Conservation (phyloP, 2,329 filamentous ascomycete species). For the Cytospora paraplurivora region DNA sequence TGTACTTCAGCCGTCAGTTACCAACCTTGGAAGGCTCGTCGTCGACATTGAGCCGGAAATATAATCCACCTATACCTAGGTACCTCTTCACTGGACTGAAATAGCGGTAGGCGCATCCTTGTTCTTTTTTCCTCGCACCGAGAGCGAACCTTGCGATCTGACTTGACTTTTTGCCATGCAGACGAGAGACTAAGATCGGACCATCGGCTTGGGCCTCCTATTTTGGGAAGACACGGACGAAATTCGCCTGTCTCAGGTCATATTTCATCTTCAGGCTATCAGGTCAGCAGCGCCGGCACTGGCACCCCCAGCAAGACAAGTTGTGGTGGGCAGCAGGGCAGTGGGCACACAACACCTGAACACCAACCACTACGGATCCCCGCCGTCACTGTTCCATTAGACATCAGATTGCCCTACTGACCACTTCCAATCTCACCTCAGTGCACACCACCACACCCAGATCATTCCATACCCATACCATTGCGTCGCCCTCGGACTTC, state of each 20-base stretch:
- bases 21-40: constrained; percentile 4
- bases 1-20: constrained; percentile 9
- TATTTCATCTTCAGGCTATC: constrained; percentile 18
- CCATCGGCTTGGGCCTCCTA: constrained; percentile 8
- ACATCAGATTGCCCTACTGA: constrained; percentile 16
- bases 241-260: constrained; percentile 13
- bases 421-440: constrained; percentile 10
- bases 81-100: neutral
- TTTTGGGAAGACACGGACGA: neutral
- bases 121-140: neutral
- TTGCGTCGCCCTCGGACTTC: neutral
- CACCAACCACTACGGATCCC: constrained; percentile 6
- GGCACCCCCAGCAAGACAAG: constrained; percentile 14
- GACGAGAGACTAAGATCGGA: constrained; percentile 15
- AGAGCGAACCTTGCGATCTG: neutral
- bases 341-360: constrained; percentile 7
- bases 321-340: constrained; percentile 11
- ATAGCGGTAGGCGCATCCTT: neutral
- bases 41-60: constrained; percentile 19
- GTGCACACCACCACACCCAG: constrained; percentile 1
- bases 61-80: neutral
- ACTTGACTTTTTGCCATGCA: constrained; percentile 9
- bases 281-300: constrained; percentile 21
- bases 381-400: constrained; percentile 11
- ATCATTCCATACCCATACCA: constrained; percentile 2